Conservation (phyloP, 1,284 basidiomycete species). For the Bjerkandera adusta region DNA sequence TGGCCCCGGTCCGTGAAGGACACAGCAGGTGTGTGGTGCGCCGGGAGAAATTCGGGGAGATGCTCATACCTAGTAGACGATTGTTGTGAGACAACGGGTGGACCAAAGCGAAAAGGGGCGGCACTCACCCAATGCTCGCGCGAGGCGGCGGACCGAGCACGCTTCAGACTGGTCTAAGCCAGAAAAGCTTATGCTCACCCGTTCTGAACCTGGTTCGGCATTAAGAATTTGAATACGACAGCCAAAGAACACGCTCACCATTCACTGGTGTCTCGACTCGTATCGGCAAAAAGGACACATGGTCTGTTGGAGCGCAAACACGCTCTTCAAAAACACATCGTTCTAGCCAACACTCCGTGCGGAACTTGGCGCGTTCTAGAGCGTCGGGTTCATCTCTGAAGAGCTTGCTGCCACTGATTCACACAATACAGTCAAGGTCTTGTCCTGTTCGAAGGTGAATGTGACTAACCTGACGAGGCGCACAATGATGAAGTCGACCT, state of each 20-base stretch:
- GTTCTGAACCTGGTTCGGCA: conserved; percentile 43
- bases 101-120: too few relatives aligned
- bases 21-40: conserved; percentile 72
- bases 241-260: conserved; percentile 33
- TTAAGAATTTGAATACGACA: conserved; percentile 6
- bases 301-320: conserved; percentile 56
- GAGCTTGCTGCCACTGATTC: conserved; percentile 57
- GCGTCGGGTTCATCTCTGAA: conserved; percentile 51
- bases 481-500: conserved; percentile 64
- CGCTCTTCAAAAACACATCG: conserved; percentile 68
- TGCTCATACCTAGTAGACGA: conserved; percentile 44
- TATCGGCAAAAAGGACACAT: conserved; percentile 63
- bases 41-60: conserved; percentile 57
- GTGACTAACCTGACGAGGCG: conserved; percentile 61
- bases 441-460: not conserved
- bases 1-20: conserved; percentile 61
- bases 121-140: conserved; percentile 62
- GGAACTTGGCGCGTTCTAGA: conserved; percentile 47
- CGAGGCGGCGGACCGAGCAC: conserved; percentile 57
- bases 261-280: conserved; percentile 47
- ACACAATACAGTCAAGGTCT: too few relatives aligned
- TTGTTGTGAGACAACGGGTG: not conserved
- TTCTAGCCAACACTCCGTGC: conserved; percentile 84
- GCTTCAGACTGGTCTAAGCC: conserved; percentile 66
- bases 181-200: conserved; percentile 60